Percentiles rank a stretch among this genome's conserved stretches.
These are phyloP conservation scores for Suillus brevipes DNA, from an alignment of 768 basidiomycete species.

Conservation along the genomic window DNA sequence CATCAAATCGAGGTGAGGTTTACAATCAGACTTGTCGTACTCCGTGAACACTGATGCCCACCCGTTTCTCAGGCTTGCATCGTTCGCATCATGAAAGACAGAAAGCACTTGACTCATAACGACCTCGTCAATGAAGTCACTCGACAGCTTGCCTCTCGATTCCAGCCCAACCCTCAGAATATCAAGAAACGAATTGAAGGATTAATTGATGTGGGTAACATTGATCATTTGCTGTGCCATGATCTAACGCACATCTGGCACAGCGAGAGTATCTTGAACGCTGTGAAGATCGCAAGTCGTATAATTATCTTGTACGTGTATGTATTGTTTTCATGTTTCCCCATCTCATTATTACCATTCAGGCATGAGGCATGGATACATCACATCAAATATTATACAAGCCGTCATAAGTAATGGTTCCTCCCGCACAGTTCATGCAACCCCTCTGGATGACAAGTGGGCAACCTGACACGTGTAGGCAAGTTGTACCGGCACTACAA, in stretches of 20 bases:
- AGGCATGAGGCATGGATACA: conserved; percentile 25
- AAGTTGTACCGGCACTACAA: neutral
- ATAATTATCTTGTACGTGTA: conserved; percentile 66
- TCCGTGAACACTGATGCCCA: conserved; percentile 9
- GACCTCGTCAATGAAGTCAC: conserved; percentile 91
- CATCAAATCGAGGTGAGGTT: conserved; percentile 81
- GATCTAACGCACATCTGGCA: neutral
- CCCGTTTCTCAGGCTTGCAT: conserved; percentile 77
- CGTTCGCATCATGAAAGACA: conserved; percentile 96
- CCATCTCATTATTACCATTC: neutral
- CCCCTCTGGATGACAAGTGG: neutral
- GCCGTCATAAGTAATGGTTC: neutral
- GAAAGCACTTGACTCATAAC: conserved; percentile 85
- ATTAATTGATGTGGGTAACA: conserved; percentile 77
- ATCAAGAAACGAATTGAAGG: conserved; percentile 95
- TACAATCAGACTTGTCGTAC: neutral
- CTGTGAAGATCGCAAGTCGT: conserved; percentile 83
- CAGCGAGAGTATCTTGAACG: conserved; percentile 95
- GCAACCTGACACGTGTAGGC: no score
- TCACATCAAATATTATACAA: neutral
- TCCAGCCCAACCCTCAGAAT: conserved; percentile 78
- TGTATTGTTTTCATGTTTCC: neutral
- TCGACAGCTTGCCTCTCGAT: conserved; percentile 78
- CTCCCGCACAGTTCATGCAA: neutral
- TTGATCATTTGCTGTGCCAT: neutral